Percentiles rank a stretch among this genome's conserved stretches.
phyloP scores from a whole-genome alignment of 129 eudicot genomes.

The Gnaphalium uliginosum region DNA sequence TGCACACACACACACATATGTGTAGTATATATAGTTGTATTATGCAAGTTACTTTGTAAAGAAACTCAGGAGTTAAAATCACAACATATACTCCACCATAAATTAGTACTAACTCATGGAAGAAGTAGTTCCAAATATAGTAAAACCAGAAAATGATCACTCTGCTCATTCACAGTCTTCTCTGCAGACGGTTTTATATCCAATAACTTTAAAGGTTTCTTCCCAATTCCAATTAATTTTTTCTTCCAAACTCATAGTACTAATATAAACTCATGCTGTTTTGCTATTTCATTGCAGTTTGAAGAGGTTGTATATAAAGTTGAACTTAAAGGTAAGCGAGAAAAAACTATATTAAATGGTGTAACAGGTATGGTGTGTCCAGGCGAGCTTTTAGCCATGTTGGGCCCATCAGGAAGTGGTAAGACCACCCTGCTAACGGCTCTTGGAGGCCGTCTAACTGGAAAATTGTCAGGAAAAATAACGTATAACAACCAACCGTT shows the following conservation, averaged over 20 bases:
- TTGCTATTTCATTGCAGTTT: constrained; percentile 56
- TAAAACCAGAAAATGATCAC: constrained; percentile 33
- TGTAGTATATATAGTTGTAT: constrained; percentile 36
- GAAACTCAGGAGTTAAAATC: constrained; percentile 35
- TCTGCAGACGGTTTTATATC: constrained; percentile 47
- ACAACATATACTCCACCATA: constrained; percentile 20
- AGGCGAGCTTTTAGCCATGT: constrained; percentile 95
- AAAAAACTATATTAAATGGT: constrained; percentile 82
- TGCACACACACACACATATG: constrained; percentile 26
- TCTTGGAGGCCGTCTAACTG: constrained; percentile 81
- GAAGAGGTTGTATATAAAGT: constrained; percentile 86
- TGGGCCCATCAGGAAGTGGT: constrained; percentile 99
- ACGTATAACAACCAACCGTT: constrained; percentile 79
- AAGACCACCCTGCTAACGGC: constrained; percentile 94
- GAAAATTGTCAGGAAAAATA: constrained; percentile 77
- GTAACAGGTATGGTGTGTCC: constrained; percentile 80
- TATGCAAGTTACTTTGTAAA: constrained; percentile 35
- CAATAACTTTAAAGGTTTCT: constrained; percentile 79
- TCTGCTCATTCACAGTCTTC: constrained; percentile 44
- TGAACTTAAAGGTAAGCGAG: constrained; percentile 45
- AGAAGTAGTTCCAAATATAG: constrained; percentile 23
- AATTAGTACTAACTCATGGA: constrained; percentile 19
- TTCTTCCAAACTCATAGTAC: background rate
- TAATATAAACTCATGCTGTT: background rate
- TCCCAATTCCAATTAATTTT: constrained; percentile 25